Base-by-base conservation (phyloP, 192 early-diverging fungal genomes). In the Backusella westeae region DNA sequence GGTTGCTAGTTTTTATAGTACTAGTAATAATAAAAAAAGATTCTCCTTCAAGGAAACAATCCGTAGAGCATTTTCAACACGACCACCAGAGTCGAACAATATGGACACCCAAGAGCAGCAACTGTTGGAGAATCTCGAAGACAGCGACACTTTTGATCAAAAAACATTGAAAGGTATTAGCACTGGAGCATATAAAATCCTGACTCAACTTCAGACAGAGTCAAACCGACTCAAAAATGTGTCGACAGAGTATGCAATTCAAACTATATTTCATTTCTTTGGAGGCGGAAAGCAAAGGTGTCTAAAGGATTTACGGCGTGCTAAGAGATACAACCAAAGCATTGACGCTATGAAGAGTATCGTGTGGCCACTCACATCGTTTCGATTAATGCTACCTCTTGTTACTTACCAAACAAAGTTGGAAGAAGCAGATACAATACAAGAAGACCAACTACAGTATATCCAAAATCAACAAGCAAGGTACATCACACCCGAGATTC, bases 171-270 rank as follows among this genome's bases (percentile, higher is more conserved):
- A 39, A 26, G 29, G 23, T 19, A 71, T 71, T 41, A 71, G 70
- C 6, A 71, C 41, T 7, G 6, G 42, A 9, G 74, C 74, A 12
- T 65, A 67, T 34, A 42, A 19, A 10, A 65, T 67, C 1, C 32
- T 75, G 3, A 42, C 65, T 1, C 36, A 65, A 42, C 65, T 75
- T 2, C 74, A 75, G 9, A 75, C 56, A 26, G 74, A 75, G 35
- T 75, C 74, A 4, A 65, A 38, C 32, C 42, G 74, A 5, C 41
- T 75, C 17, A 38, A 26, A 67, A 75, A 75, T 35, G 74, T 75
- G 2, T 49, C 74, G 1, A 75, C 44, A 6, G 74, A 75, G 19
- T 67, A 44, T 8, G 14, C 44, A 19, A 38, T 75, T 34, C 35
- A 39, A 15, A 75, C 41, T 15, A 17, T 75, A 46, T 67, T 67